Base-by-base conservation (phyloP, 2,329 filamentous ascomycete genomes). In the Ophiostoma sp. region DNA sequence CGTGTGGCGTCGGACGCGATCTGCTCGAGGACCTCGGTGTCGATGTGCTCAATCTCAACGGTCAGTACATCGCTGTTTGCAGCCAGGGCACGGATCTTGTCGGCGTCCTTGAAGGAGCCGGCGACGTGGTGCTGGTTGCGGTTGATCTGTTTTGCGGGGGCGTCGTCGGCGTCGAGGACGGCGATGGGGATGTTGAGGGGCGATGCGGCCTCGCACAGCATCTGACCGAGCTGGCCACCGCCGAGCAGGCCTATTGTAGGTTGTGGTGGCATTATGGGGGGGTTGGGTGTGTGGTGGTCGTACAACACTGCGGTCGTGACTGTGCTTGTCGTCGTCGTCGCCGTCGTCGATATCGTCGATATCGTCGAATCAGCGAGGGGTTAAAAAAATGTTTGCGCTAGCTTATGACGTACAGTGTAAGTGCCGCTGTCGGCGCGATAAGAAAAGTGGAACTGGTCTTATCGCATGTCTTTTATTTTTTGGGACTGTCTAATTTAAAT, bases 21-120 rank as follows among this genome's bases (percentile, higher is more conserved):
- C 77, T 96, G 91, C 79, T 97, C 92, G 4, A 97, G 85, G 33
- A 95, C 90, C 69, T 92, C 84, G n/a, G 93, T 95, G 79, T 97
- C 88, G 71, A 97, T 90, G 80, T 97, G 94, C 83, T 98, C 94
- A 73, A 97, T 97, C 80, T 98, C 94, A 17, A 96, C 92, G 0
- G 93, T 97, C 72, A 97, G 83, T 20, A 96, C 87, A 77, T 96
- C 92, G 75, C 89, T 93, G 44, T 84, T 81, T 54, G 85, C 81
- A 1, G 94, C 93, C n/a, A 98, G 84, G 78, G 92, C 85, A 62
- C 89, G 87, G 74, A 98, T 93, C 74, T 91, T 90, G 44, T 87
- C 86, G 0, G 89, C 83, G 74, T 97, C 90, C 78, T 93, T 94
- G 85, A 97, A 97, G 0, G 93, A 96, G 71, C 94, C 94, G 23